A percentile compares a stretch with the other conserved stretches of the same genome.
Conservation (phyloP, 495 filamentous ascomycete species). For the Penicillium manginii region DNA sequence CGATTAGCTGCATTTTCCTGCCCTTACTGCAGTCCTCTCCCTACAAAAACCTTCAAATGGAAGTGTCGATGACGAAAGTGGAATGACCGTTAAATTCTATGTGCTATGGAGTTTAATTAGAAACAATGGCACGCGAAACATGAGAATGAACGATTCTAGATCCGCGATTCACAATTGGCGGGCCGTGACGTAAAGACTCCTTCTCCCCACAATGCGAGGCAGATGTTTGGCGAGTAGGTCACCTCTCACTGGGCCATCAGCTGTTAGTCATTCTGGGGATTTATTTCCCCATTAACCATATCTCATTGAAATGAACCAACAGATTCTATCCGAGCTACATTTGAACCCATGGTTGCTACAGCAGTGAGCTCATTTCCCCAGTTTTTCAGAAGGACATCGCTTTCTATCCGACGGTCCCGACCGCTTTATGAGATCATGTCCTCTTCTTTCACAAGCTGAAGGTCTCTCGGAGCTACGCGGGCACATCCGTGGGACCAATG, state of each 20-base stretch:
- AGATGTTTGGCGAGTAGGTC: neutral
- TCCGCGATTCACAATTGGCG: neutral
- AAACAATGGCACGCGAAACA: neutral
- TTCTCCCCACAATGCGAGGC: neutral
- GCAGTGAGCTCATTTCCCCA: constrained; percentile 20
- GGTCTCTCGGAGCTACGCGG: neutral
- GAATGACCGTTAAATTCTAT: neutral
- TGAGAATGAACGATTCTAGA: neutral
- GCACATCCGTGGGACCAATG: constrained; percentile 2
- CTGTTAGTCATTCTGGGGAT: constrained; percentile 10
- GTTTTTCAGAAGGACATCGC: neutral
- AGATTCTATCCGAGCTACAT: neutral
- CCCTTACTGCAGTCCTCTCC: no score
- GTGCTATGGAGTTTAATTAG: neutral
- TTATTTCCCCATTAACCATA: constrained; percentile 9
- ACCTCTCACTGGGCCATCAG: constrained; percentile 6
- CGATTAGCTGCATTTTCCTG: no score
- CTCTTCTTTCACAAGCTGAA: neutral
- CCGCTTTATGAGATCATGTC: constrained; percentile 19
- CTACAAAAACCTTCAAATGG: no score
- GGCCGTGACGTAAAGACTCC: constrained; percentile 16
- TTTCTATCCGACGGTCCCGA: constrained; percentile 17
- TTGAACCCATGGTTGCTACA: constrained; percentile 17
- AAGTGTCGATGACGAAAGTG: neutral
- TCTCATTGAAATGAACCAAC: constrained; percentile 6